Evolutionary conservation across 139 green algal genomes (phyloP).

Genomic region (Dunaliella primolecta): DNA sequence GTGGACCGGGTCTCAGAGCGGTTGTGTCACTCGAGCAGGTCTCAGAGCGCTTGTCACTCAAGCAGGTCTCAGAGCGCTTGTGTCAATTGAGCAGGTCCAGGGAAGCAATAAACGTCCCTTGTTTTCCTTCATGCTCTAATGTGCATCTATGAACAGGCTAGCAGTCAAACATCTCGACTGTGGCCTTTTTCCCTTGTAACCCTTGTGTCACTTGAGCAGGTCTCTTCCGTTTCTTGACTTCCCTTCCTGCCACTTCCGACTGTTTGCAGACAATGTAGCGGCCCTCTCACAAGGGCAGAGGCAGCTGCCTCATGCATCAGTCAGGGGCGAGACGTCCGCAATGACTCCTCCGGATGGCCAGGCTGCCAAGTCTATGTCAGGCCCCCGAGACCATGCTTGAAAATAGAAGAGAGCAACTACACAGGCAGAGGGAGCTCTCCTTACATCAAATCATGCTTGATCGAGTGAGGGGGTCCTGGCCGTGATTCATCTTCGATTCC

Average conservation of each 20-base stretch:
- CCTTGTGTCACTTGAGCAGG: neutral
- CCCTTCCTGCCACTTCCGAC: too few relatives aligned
- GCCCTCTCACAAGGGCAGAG: conserved; percentile 7
- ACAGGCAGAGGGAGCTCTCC: too few relatives aligned
- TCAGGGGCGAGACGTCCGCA: conserved; percentile 14
- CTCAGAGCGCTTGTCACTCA: neutral
- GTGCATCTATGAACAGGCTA: neutral
- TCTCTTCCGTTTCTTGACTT: too few relatives aligned
- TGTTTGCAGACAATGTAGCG: conserved; percentile 22
- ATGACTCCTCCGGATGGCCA: neutral
- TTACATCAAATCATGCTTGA: too few relatives aligned
- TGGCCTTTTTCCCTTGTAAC: neutral
- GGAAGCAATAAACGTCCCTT: neutral
- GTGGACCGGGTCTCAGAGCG: neutral
- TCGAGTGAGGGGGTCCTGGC: too few relatives aligned
- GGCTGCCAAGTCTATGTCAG: neutral
- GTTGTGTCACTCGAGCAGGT: neutral
- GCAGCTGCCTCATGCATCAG: conserved; percentile 14
- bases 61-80: neutral
- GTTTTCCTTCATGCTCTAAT: neutral
- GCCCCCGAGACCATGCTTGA: conserved; percentile 23
- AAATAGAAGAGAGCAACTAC: too few relatives aligned
- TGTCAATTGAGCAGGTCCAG: neutral
- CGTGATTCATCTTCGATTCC: too few relatives aligned
- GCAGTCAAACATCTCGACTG: neutral